Percentiles rank a stretch among this genome's conserved stretches.
phyloP scores from a whole-genome alignment of 2,329 filamentous ascomycete species.

The Colletotrichum aenigma region DNA sequence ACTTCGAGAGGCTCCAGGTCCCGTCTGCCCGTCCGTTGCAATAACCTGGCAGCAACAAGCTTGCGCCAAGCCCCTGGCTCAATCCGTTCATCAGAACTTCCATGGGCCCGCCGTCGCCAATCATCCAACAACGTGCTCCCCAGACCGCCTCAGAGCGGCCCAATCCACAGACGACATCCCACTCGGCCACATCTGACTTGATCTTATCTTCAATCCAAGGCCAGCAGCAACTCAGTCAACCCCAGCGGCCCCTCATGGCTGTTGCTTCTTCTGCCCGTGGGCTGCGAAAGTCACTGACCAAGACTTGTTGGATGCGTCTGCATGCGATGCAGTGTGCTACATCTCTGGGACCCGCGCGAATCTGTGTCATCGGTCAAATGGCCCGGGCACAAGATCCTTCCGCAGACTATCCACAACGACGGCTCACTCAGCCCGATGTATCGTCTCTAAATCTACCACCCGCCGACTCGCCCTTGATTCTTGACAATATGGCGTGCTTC shows the following conservation, averaged over 20 bases:
- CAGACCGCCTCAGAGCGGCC: constrained; percentile 15
- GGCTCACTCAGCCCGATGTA: neutral
- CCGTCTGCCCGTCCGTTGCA: neutral
- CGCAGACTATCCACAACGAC: neutral
- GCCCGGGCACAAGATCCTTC: neutral
- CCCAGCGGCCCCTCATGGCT: neutral
- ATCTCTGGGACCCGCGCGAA: neutral
- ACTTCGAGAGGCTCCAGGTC: neutral
- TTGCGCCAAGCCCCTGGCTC: constrained; percentile 5
- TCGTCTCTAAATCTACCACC: neutral
- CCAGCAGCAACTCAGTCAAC: neutral
- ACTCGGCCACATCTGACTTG: neutral
- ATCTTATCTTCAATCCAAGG: neutral
- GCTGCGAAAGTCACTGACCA: neutral
- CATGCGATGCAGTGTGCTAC: neutral
- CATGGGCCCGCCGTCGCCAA: constrained; percentile 13
- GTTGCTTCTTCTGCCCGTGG: neutral
- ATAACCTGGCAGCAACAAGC: neutral
- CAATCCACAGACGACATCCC: neutral
- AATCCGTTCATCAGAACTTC: neutral
- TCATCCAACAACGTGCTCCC: constrained; percentile 23
- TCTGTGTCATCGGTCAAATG: neutral
- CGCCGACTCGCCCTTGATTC: neutral
- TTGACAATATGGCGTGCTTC: constrained; percentile 5
- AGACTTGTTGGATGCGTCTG: neutral